These are phyloP conservation scores for Stachybotrys elegans DNA, from an alignment of 2,329 filamentous ascomycete species.

Conservation along the genomic window DNA sequence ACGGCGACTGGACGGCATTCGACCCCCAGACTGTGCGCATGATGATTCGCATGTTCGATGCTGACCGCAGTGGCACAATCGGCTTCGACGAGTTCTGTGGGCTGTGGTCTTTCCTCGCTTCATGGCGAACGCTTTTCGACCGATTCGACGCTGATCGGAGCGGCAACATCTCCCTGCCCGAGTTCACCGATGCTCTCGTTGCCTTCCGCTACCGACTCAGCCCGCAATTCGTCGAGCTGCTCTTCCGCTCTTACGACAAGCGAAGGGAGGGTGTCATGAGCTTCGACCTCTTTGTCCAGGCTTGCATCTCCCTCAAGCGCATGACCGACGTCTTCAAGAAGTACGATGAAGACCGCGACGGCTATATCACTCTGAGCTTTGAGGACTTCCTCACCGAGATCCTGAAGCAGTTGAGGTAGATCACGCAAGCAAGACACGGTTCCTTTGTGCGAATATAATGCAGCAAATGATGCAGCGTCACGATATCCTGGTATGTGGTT, in stretches of 20 bases:
- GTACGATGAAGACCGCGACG: constrained; percentile 95
- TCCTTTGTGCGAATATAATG: too few relatives aligned
- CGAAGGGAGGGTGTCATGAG: constrained; percentile 65
- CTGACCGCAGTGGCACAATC: constrained; percentile 81
- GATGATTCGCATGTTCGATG: constrained; percentile 99
- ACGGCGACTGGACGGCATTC: constrained; percentile 93
- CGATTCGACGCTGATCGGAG: constrained; percentile 85
- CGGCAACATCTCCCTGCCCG: constrained; percentile 78
- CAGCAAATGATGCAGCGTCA: too few relatives aligned
- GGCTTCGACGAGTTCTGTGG: constrained; percentile 95
- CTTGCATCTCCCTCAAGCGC: constrained; percentile 91
- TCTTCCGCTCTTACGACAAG: constrained; percentile 90
- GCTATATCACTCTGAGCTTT: constrained; percentile 80
- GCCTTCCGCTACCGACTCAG: constrained; percentile 92
- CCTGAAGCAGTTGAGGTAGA: constrained; percentile 53
- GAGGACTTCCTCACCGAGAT: constrained; percentile 74
- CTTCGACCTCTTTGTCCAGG: constrained; percentile 97
- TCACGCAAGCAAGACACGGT: too few relatives aligned
- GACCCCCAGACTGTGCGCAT: constrained; percentile 91
- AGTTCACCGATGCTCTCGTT: constrained; percentile 86
- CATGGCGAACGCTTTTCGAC: constrained; percentile 92
- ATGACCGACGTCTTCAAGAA: constrained; percentile 99
- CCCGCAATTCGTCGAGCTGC: constrained; percentile 72
- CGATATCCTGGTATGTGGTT: too few relatives aligned
- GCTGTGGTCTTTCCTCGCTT: constrained; percentile 90